Percentiles rank a stretch among this genome's conserved stretches.
Conservation (phyloP, 164 flowering plant species). For the Houttuynia cordata region DNA sequence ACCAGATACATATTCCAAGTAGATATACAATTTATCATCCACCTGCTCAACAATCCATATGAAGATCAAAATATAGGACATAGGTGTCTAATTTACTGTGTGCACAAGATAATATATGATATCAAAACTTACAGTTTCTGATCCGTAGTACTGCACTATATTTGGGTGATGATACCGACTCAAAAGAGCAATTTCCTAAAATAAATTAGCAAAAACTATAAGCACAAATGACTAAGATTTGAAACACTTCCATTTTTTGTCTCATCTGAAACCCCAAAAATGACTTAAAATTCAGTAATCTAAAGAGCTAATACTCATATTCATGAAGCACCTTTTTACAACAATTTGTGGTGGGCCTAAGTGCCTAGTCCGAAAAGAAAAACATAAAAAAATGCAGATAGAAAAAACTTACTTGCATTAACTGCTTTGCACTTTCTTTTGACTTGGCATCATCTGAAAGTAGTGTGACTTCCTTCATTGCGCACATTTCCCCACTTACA, state of each 20-base stretch:
- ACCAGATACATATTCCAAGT: conserved; percentile 92
- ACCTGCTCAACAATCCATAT: conserved; percentile 33
- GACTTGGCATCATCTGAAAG: conserved; percentile 94
- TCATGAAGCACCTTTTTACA: too few species aligned
- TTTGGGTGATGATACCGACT: conserved; percentile 83
- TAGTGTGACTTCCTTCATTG: conserved; percentile 92
- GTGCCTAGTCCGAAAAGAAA: background rate
- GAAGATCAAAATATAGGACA: background rate
- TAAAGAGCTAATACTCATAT: too few species aligned
- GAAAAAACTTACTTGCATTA: conserved; percentile 55
- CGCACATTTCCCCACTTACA: conserved; percentile 97
- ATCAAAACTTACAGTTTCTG: conserved; percentile 54
- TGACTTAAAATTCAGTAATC: too few species aligned
- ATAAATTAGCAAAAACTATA: background rate
- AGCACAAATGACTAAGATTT: background rate
- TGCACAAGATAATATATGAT: background rate
- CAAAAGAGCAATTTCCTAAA: conserved; percentile 68
- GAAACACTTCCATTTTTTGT: background rate
- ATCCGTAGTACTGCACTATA: conserved; percentile 87
- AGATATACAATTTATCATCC: conserved; percentile 74
- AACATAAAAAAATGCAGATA: background rate
- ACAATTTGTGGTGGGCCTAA: too few species aligned
- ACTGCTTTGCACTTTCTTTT: conserved; percentile 89
- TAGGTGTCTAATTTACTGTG: background rate
- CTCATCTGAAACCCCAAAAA: too few species aligned